These are phyloP conservation scores for Capniomyces stellatus DNA, from an alignment of 371 early-diverging fungal genomes.

Conservation along the genomic window DNA sequence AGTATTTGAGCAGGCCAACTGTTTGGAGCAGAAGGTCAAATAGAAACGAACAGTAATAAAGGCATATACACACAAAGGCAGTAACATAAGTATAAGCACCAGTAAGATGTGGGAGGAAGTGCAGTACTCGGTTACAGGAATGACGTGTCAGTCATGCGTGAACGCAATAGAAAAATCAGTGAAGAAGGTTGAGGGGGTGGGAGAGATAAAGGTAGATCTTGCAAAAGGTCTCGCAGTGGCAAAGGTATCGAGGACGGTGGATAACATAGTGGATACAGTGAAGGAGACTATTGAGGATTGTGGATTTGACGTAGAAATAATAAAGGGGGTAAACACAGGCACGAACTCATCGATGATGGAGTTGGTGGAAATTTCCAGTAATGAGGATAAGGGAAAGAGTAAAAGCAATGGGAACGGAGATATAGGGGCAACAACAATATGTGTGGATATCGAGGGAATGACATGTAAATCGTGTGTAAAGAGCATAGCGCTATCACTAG, in stretches of 20 bases:
- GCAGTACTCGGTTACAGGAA: constrained; percentile 36
- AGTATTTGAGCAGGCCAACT: no score
- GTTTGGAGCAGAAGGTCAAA: no score
- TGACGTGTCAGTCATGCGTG: constrained; percentile 78
- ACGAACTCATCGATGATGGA: neutral
- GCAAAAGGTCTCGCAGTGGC: constrained; percentile 15
- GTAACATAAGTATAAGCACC: no score
- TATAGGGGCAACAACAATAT: constrained; percentile 26
- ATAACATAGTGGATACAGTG: constrained; percentile 8
- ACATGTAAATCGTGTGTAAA: constrained; percentile 42
- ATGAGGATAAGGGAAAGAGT: neutral
- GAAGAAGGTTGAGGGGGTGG: constrained; percentile 9
- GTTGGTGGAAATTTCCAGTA: no score
- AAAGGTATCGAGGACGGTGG: constrained; percentile 7
- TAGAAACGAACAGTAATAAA: no score
- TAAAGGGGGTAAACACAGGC: neutral
- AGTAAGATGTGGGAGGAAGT: no score
- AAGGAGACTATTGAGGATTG: constrained; percentile 41
- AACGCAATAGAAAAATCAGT: constrained; percentile 38
- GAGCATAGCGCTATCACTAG: constrained; percentile 23
- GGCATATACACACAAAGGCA: no score
- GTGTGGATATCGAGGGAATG: constrained; percentile 30
- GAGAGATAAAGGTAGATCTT: constrained; percentile 9
- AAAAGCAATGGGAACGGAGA: constrained; percentile 15
- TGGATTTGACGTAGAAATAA: constrained; percentile 21